phyloP scores from a whole-genome alignment of 441 rosid genomes.

The Jatropha multifida region DNA sequence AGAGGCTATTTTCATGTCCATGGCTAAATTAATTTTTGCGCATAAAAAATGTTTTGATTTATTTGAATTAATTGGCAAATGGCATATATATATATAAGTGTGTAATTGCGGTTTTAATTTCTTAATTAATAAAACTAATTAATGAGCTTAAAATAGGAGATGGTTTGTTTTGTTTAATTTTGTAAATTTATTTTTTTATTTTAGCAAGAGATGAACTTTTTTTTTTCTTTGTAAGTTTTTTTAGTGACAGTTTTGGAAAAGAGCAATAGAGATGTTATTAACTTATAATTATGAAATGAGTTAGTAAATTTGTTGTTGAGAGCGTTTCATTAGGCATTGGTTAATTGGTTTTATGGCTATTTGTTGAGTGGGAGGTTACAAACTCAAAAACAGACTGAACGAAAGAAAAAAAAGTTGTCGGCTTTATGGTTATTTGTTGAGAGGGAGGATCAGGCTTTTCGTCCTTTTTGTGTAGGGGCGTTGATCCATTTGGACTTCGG shows the following conservation, averaged over 20 bases:
- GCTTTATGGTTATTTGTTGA: no score
- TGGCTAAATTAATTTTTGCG: neutral
- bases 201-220: neutral
- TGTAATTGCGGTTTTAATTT: neutral
- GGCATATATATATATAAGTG: neutral
- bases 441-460: neutral
- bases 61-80: neutral
- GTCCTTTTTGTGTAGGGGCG: no score
- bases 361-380: neutral
- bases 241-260: neutral
- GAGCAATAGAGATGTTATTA: neutral
- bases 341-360: neutral
- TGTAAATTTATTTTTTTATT: neutral
- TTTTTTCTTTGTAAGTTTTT: neutral
- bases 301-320: constrained; percentile 1
- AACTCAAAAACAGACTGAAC: neutral
- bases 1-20: constrained; percentile 18
- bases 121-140: neutral
- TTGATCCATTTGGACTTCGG: no score
- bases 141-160: neutral
- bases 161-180: neutral
- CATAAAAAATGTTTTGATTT: neutral
- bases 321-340: neutral
- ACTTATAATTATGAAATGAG: neutral
- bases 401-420: neutral